Base-by-base conservation (phyloP, 805 yeast genomes). In the Starmerella khaoyaiensis region DNA sequence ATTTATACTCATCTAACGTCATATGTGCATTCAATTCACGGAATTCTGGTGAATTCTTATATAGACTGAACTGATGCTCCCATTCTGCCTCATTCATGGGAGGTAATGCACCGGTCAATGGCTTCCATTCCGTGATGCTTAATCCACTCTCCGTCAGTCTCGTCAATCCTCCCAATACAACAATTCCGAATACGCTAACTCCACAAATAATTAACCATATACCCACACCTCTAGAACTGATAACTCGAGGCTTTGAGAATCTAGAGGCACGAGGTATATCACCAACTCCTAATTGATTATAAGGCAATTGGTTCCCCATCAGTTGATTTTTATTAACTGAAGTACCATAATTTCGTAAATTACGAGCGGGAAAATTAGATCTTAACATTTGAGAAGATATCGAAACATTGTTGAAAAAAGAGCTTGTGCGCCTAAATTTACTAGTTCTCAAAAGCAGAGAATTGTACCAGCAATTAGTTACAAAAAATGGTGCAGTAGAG, bases 101-200 rank as follows among this genome's bases (percentile, higher is more conserved):
- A 2, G 99, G 99, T 11, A 90, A 59, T 1, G 93, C 63, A 32
- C 99, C 99, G 0, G 98, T 83, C 20, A 90, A 84, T 1, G 99
- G 99, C 57, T 76, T 82, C 99, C 99, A 90, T 55, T 90, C 98
- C 1, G 97, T 90, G 56, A 90, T 90, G 33, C 94, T 79, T 31
- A 90, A 65, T 0, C 98, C 99, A 0, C 94, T 81, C 55, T 90
- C 99, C 0, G 98, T 90, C 31, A 90, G 67, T 52, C 99, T 71
- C 0, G 98, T 90, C 31, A 90, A 66, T 1, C 99, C 99, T 31
- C 98, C 99, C 4, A 90, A 65, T n/a, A 90, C 76, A 12, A 90
- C 97, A 44, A 90, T 90, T 24, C 93, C 95, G 58, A 90, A 90
- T 1, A 90, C 94, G 12, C 90, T 62, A 0, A 79, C 78, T 1